Base-by-base conservation (phyloP, 2,329 filamentous ascomycete species). In the Cucurbitaria berberidis region DNA sequence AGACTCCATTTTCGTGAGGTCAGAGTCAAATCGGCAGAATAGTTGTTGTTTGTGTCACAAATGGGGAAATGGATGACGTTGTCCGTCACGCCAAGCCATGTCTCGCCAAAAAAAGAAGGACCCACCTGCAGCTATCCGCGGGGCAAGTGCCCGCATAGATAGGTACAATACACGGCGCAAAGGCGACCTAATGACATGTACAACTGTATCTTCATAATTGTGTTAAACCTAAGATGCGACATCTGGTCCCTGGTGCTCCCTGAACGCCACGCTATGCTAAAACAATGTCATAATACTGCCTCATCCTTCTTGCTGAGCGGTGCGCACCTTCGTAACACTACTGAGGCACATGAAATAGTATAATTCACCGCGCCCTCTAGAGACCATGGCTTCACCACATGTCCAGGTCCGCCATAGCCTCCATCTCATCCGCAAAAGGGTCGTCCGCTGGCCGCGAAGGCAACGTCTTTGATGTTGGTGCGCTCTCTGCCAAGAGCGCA, bases 401-500 rank as follows among this genome's bases (percentile, higher is more conserved):
- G 42, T 74, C 72, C 69, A 76, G 72, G 11, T 67, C 72, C 15
- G 66, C 72, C 70, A 76, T 74, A 24, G 70, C 72, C 40, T 75
- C 74, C 71, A 76, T 72, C 34, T 76, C 74, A 42, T 74, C 74
- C 22, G 70, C 73, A 45, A 76, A 76, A 29, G 62, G 64, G 45
- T 76, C 74, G 15, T 74, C 65, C 18, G 48, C 51, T 21, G 57
- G 48, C 15, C 49, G 59, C 19, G 49, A 48, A 34, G 53, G 55
- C 1, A 62, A 36, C 26, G 51, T 47, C 16, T 45, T 59, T 43
- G 55, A 35, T 42, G 53, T 22, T 42, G 51, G 50, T 45, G 50
- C 62, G 48, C 79, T 77, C 55, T 84, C 82, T 26, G 78, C 80
- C 46, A 86, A 74, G 24, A 86, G 70, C 26, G 80, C 80, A 60